Percentiles rank a stretch among this genome's conserved stretches.
Evolutionary conservation across 441 rosid species (phyloP).

Genomic region (Bruguiera hainesii): DNA sequence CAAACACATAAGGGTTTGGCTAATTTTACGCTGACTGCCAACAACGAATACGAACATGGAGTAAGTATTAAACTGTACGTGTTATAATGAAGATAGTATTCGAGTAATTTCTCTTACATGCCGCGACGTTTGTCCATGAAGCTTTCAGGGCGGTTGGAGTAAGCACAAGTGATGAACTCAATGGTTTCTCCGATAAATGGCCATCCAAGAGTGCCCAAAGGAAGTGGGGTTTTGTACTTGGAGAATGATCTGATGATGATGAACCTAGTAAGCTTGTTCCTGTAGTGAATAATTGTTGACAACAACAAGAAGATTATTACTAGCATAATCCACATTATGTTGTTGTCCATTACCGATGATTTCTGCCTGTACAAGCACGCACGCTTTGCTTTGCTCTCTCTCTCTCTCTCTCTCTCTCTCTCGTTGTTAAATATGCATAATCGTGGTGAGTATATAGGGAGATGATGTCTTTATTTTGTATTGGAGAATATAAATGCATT

Average conservation of each 20-base stretch:
- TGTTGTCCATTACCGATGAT: constrained; percentile 25
- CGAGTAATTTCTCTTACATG: constrained; percentile 33
- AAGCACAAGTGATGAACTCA: constrained; percentile 78
- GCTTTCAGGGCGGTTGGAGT: constrained; percentile 79
- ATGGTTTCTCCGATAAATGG: constrained; percentile 89
- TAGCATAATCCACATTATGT: constrained; percentile 32
- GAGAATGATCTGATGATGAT: constrained; percentile 14
- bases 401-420: constrained; percentile 19
- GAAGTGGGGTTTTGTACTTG: constrained; percentile 35
- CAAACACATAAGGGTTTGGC: too few relatives aligned
- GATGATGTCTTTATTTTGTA: constrained; percentile 8
- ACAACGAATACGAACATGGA: too few relatives aligned
- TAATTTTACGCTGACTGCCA: too few relatives aligned
- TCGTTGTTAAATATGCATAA: constrained; percentile 26
- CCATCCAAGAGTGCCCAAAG: constrained; percentile 80
- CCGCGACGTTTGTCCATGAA: constrained; percentile 85
- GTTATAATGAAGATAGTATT: constrained; percentile 82
- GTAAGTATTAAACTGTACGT: constrained; percentile 42
- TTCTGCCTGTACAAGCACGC: background rate
- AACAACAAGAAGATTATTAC: constrained; percentile 22
- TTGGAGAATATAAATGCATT: background rate
- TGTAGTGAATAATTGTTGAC: constrained; percentile 28
- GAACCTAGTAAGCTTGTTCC: constrained; percentile 16
- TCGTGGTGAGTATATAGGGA: constrained; percentile 11
- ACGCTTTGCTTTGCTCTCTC: background rate